Evolutionary conservation across 140 eudicot genomes (phyloP), one percentile per base, ranked within the genome.

Genomic region (Ambrosia hybrid): DNA sequence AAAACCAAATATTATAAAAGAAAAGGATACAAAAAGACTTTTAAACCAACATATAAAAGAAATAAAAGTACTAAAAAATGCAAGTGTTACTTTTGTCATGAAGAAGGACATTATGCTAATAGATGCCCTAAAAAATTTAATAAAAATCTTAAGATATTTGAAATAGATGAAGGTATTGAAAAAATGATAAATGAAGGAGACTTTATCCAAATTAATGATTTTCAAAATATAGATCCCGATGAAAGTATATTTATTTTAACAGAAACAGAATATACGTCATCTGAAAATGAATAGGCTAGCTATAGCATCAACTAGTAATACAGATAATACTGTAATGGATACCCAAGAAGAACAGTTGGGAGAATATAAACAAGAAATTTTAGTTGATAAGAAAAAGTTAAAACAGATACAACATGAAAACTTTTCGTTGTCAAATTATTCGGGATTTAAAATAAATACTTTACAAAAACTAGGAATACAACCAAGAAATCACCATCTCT

Each of bases 371-470:
- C 39, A 61, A 45, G 70, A 60, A 33, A 33, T 46, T 13, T 46
- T 61, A 3, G 33, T 73, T 43, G 62, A 73, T 4, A 59, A 73
- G 55, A 73, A 61, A 48, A 46, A 73, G 1, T 15, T 46, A 8
- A 73, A 60, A 13, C 51, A 72, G 3, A 72, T 59, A 72, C 77
- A 72, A 39, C 57, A 41, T 71, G 76, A 39, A 59, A 33, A 72
- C 0, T 72, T 72, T 30, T 9, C 46, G 0, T 39, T 71, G 5
- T 15, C 75, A 3, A 71, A 71, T 15, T 57, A 71, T 71, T 57
- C 57, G 0, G 15, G 75, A 15, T 57, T 71, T 38, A 71, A 71
- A 41, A 1, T 41, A n/a, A n/a, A n/a, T n/a, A n/a, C n/a, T n/a
- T n/a, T n/a, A n/a, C n/a, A n/a, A n/a, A n/a, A n/a, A n/a, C n/a